phyloP scores from a whole-genome alignment of 768 basidiomycete species.

The Lentinus tigrinus region DNA sequence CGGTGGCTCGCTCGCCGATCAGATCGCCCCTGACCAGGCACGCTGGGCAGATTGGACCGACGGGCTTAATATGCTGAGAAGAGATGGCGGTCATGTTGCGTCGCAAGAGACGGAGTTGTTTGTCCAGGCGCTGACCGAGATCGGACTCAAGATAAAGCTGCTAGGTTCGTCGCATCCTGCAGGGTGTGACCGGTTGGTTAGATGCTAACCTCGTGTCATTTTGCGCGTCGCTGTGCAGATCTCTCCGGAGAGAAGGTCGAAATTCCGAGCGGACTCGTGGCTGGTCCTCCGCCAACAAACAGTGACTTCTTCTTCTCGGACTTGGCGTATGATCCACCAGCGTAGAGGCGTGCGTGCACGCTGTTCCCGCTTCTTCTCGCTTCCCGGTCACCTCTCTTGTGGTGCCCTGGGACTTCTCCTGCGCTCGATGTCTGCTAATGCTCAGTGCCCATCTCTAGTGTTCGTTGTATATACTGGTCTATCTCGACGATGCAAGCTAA shows the following conservation, averaged over 20 bases:
- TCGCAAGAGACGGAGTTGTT: slow-evolving; percentile 86
- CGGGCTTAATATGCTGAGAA: slow-evolving; percentile 82
- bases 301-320: slow-evolving; percentile 89
- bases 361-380: no score
- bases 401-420: neutral
- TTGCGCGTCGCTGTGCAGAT: no score
- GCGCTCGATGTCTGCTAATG: neutral
- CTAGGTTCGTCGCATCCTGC: slow-evolving; percentile 51
- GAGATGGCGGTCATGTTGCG: slow-evolving; percentile 79
- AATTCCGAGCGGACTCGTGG: slow-evolving; percentile 74
- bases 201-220: neutral
- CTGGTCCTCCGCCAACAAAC: slow-evolving; percentile 78
- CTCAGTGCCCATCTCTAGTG: no score
- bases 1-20: slow-evolving; percentile 73
- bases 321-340: slow-evolving; percentile 25
- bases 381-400: no score
- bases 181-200: neutral
- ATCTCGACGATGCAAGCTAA: neutral
- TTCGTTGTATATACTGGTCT: no score
- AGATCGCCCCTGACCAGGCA: slow-evolving; percentile 71
- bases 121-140: slow-evolving; percentile 84
- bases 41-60: slow-evolving; percentile 95
- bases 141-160: slow-evolving; percentile 88
- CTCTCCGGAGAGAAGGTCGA: slow-evolving; percentile 87
- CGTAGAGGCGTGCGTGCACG: no score